A percentile compares a stretch with the other conserved stretches of the same genome.
phyloP scores from a whole-genome alignment of 768 basidiomycete species.

The Panus rudis region DNA sequence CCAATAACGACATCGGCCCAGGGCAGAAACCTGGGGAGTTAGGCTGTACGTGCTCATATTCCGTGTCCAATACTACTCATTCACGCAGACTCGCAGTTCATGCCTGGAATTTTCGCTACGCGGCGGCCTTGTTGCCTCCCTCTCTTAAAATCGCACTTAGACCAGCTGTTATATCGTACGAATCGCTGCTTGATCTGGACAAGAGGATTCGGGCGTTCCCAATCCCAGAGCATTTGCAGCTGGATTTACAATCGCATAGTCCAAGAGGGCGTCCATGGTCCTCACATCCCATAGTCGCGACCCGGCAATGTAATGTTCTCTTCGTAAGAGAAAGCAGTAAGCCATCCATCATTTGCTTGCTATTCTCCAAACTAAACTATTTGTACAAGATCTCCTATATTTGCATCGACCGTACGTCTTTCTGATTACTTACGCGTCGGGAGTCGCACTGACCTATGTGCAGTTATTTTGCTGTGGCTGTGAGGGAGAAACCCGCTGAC shows the following conservation, averaged over 20 bases:
- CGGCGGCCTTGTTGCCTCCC: conserved; percentile 37
- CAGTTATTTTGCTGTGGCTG: neutral
- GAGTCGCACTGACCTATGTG: too few species aligned
- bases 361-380: neutral
- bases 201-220: conserved; percentile 40
- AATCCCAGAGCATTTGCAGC: conserved; percentile 35
- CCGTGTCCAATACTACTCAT: neutral
- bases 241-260: conserved; percentile 23
- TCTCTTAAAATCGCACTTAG: conserved; percentile 35
- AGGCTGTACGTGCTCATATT: conserved; percentile 32
- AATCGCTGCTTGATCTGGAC: conserved; percentile 38
- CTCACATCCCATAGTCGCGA: conserved; percentile 28
- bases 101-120: conserved; percentile 39
- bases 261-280: conserved; percentile 31
- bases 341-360: conserved; percentile 14
- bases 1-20: conserved; percentile 34
- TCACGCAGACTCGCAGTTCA: conserved; percentile 11
- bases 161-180: conserved; percentile 27
- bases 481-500: neutral
- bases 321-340: conserved; percentile 40
- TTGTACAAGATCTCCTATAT: conserved; percentile 16
- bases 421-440: too few species aligned
- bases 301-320: conserved; percentile 39
- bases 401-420: conserved; percentile 43
- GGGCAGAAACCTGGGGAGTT: conserved; percentile 28